Conservation (phyloP, 1,284 basidiomycete species). For the Fomitiporia mediterranea region DNA sequence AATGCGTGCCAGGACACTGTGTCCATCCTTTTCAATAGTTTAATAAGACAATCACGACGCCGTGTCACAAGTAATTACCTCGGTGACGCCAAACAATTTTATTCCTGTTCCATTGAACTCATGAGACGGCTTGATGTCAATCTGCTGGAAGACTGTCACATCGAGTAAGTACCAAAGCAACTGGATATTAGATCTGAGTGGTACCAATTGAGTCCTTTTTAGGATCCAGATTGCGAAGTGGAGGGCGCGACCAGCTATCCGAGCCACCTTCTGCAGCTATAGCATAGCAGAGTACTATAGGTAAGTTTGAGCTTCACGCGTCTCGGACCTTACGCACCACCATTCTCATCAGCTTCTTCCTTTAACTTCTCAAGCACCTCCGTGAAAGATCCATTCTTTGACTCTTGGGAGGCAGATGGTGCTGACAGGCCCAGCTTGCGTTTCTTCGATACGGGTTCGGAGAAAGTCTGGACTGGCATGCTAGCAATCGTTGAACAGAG, state of each 20-base stretch:
- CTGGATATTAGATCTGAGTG: slow-evolving; percentile 22
- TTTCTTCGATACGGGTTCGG: slow-evolving; percentile 52
- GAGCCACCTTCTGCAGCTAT: slow-evolving; percentile 74
- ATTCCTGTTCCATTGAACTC: slow-evolving; percentile 54
- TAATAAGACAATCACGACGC: slow-evolving; percentile 18
- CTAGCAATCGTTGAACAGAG: not conserved
- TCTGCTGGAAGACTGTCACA: slow-evolving; percentile 84
- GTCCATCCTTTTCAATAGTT: slow-evolving; percentile 73
- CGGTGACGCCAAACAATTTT: slow-evolving; percentile 85
- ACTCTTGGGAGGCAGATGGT: slow-evolving; percentile 35
- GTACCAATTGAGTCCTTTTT: slow-evolving; percentile 59
- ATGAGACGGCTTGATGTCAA: slow-evolving; percentile 78
- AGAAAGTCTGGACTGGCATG: slow-evolving; percentile 1
- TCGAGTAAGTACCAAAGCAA: not conserved
- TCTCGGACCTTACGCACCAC: slow-evolving; percentile 36
- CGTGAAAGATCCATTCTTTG: slow-evolving; percentile 54
- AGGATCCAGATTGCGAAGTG: slow-evolving; percentile 50
- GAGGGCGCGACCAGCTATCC: slow-evolving; percentile 74
- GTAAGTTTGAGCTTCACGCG: too few relatives aligned
- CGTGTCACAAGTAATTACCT: slow-evolving; percentile 39
- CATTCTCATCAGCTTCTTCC: slow-evolving; percentile 52
- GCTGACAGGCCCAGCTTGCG: slow-evolving; percentile 46
- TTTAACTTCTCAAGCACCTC: slow-evolving; percentile 76
- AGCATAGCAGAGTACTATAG: too few relatives aligned
- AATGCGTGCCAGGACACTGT: slow-evolving; percentile 83